These are phyloP conservation scores for Porodaedalea pini DNA, from an alignment of 1,284 basidiomycete species.

Conservation along the genomic window DNA sequence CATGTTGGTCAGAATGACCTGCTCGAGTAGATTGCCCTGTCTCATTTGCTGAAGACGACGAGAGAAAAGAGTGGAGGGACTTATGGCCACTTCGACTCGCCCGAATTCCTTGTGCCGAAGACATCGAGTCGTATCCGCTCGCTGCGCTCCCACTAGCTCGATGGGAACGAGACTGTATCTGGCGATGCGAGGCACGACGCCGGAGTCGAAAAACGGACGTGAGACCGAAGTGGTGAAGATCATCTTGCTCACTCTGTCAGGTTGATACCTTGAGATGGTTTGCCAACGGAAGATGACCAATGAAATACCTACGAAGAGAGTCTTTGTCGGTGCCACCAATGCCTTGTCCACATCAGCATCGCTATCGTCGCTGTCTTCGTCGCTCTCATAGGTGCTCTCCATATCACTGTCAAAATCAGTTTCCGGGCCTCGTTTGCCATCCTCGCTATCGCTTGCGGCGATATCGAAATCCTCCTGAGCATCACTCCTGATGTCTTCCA, in stretches of 20 bases:
- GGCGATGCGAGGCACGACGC: constrained; percentile 22
- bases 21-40: constrained; percentile 28
- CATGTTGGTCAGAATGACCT: constrained; percentile 21
- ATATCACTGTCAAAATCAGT: constrained; percentile 6
- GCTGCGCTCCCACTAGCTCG: constrained; percentile 10
- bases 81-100: neutral
- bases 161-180: constrained; percentile 21
- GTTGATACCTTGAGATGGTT: neutral
- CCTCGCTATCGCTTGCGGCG: neutral
- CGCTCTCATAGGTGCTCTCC: constrained; percentile 13
- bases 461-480: neutral
- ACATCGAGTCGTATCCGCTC: constrained; percentile 1
- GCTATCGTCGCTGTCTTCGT: constrained; percentile 13
- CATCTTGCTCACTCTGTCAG: constrained; percentile 31
- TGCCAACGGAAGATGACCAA: neutral
- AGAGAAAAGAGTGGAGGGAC: neutral
- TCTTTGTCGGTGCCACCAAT: constrained; percentile 14
- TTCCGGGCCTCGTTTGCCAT: neutral
- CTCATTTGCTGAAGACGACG: constrained; percentile 2
- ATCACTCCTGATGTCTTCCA: neutral
- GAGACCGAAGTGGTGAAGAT: constrained; percentile 35
- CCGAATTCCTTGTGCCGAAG: constrained; percentile 23
- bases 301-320: constrained; percentile 12
- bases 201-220: constrained; percentile 37
- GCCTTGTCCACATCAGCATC: constrained; percentile 14